Percentiles rank a stretch among this genome's conserved stretches.
phyloP scores from a whole-genome alignment of 2,329 filamentous ascomycete genomes.

The Didymella pomorum region DNA sequence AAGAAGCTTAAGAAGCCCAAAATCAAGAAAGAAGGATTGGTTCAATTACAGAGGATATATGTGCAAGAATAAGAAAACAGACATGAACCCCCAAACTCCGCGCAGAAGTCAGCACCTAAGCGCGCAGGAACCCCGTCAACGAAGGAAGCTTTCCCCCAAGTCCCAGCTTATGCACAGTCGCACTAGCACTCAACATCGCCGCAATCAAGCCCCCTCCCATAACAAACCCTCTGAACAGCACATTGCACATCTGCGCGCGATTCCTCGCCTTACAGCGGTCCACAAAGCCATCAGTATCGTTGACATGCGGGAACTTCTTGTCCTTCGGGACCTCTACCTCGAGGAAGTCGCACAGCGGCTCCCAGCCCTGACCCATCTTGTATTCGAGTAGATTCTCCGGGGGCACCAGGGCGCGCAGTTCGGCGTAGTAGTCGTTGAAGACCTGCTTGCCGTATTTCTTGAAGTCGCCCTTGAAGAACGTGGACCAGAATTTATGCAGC shows the following conservation, averaged over 20 bases:
- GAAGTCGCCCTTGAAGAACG: slow-evolving; percentile 74
- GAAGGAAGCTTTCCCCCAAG: slow-evolving; percentile 13
- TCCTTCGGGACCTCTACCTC: neutral
- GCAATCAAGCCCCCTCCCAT: slow-evolving; percentile 15
- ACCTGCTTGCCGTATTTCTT: slow-evolving; percentile 69
- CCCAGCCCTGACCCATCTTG: neutral
- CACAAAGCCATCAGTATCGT: neutral
- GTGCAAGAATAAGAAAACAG: neutral
- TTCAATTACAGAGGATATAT: neutral
- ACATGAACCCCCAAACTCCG: neutral
- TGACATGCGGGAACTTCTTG: neutral
- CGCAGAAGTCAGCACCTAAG: neutral
- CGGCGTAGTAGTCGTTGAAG: slow-evolving; percentile 41
- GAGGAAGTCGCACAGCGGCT: neutral
- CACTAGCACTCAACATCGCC: neutral
- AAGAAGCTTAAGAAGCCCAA: neutral
- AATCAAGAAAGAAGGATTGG: neutral
- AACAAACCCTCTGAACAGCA: slow-evolving; percentile 35
- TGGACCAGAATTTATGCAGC: slow-evolving; percentile 73
- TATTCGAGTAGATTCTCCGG: neutral
- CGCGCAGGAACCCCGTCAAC: slow-evolving; percentile 6
- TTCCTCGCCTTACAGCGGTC: neutral
- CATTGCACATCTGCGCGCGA: slow-evolving; percentile 58
- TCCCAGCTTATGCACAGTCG: slow-evolving; percentile 9
- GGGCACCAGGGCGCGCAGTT: neutral